Evolutionary conservation across 164 flowering plant species (phyloP), one percentile per base, ranked within the genome.

Genomic region (Magnolia officinalis): DNA sequence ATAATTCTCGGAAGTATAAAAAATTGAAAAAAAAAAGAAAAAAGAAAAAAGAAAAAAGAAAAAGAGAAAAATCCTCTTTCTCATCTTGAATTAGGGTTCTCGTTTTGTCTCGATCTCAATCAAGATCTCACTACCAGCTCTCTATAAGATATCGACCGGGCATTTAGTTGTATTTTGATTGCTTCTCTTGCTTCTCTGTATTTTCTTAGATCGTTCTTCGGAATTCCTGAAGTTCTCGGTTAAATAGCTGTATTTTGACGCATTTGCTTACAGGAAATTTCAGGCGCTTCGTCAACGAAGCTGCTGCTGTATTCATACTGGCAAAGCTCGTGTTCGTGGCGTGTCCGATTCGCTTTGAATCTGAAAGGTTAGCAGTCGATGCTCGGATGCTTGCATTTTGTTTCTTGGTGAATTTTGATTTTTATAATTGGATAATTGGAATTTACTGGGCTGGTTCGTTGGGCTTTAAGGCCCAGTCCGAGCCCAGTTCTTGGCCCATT

Each of bases 241-340:
- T 8, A 11, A 58, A 18, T 26, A 26, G 29, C 29, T 26, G 29
- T 26, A 26, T 16, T 20, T 18, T 63, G 9, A 7, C 67, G 67
- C 18, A 24, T 37, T 68, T 9, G 8, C 49, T 68, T 55, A 45
- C 71, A 68, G 71, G 71, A 37, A 13, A 29, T 68, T 68, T 29
- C 51, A 37, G 71, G 23, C 31, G 14, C 70, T 24, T 67, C 70
- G 45, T 65, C 83, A 65, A 51, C 88, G 18, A 85, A 75, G 78
- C 85, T 88, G 2, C 74, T 81, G 13, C 70, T 91, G 78, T 91
- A 89, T 72, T 88, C 90, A 18, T 85, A 21, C 83, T 88, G 92
- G 89, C 85, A 82, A 77, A 89, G 95, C 80, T 89, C 92, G 3
- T 88, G 92, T 68, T 77, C 95, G 2, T 91, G 95, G 92, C 85